Evolutionary conservation across 1,284 basidiomycete genomes (phyloP).

Genomic region (Austropuccinia psidii): DNA sequence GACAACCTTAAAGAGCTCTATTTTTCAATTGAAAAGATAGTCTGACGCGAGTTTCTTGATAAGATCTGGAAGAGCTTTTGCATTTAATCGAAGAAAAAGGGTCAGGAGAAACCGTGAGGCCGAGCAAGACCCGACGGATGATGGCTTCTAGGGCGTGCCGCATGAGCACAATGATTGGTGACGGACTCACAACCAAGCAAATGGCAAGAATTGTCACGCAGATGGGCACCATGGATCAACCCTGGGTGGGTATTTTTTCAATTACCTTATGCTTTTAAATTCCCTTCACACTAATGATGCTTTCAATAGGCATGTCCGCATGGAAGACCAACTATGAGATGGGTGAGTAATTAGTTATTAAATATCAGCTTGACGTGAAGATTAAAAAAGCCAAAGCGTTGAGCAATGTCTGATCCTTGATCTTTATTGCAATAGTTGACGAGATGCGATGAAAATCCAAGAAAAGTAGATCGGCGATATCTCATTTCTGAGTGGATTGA

Average conservation of each 20-base stretch:
- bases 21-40: background rate
- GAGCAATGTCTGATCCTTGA: background rate
- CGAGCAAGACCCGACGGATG: conserved; percentile 88
- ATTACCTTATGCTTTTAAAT: background rate
- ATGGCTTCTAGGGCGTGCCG: conserved; percentile 93
- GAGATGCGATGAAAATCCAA: conserved; percentile 2
- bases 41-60: background rate
- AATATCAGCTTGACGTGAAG: no score
- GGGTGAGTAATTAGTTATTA: conserved; percentile 38
- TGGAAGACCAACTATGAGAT: conserved; percentile 87
- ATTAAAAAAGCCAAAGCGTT: no score
- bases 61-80: conserved; percentile 92
- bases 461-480: conserved; percentile 6
- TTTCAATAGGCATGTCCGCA: conserved; percentile 73
- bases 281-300: background rate
- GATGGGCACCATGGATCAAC: conserved; percentile 94
- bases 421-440: background rate
- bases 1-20: background rate
- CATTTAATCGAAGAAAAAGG: conserved; percentile 71
- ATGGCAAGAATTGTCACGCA: conserved; percentile 85
- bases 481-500: conserved; percentile 18
- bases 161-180: conserved; percentile 94
- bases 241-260: conserved; percentile 56
- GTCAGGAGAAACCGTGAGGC: conserved; percentile 67
- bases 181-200: conserved; percentile 63